phyloP scores from a whole-genome alignment of 129 eudicot genomes.

The Escallonia rubra region DNA sequence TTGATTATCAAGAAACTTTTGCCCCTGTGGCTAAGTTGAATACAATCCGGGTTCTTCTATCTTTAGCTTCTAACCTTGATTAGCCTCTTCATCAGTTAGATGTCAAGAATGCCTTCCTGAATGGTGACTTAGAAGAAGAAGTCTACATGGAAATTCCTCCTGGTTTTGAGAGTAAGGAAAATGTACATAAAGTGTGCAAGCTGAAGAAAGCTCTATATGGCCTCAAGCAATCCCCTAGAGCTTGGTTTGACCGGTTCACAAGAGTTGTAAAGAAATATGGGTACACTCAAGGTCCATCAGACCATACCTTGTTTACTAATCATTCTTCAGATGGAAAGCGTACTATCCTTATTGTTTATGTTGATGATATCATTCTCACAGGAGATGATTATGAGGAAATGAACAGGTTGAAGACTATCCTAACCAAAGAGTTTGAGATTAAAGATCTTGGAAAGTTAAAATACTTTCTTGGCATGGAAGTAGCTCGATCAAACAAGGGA shows the following conservation, averaged over 20 bases:
- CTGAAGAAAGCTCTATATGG: slow-evolving; percentile 1
- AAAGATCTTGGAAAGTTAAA: slow-evolving; percentile 4
- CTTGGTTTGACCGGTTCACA: not conserved
- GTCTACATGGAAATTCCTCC: not conserved
- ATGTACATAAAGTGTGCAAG: too few relatives aligned
- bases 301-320: not conserved
- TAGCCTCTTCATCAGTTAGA: slow-evolving; percentile 4
- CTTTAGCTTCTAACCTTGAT: not conserved
- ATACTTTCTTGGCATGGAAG: slow-evolving; percentile 11
- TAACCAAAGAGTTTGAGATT: not conserved
- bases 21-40: slow-evolving; percentile 2
- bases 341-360: slow-evolving; percentile 6
- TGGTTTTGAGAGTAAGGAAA: not conserved
- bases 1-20: slow-evolving; percentile 3
- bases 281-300: not conserved
- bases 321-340: not conserved
- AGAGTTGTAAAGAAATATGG: slow-evolving; percentile 4
- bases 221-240: slow-evolving; percentile 2
- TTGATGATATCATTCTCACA: slow-evolving; percentile 15
- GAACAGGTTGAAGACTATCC: not conserved
- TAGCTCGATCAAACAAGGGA: slow-evolving; percentile 2
- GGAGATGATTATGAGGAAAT: not conserved
- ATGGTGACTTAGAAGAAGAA: not conserved
- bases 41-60: not conserved
- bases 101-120: not conserved